Percentiles rank a stretch among this genome's conserved stretches.
Evolutionary conservation across 2,329 filamentous ascomycete species (phyloP).

Genomic region (Venturia nashicola): DNA sequence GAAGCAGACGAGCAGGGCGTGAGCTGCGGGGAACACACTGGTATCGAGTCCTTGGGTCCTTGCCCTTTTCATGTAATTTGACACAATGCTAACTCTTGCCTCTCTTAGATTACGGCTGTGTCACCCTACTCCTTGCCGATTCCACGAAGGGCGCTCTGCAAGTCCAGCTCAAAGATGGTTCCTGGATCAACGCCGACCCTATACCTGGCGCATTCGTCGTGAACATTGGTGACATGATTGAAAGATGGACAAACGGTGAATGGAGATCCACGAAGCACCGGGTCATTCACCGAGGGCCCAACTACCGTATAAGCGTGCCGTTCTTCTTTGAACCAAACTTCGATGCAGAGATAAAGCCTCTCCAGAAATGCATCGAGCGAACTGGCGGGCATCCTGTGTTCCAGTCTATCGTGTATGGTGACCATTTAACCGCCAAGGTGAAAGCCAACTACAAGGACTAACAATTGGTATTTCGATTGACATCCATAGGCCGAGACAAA

Average conservation of each 20-base stretch:
- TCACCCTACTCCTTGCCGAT: conserved; percentile 34
- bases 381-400: conserved; percentile 21
- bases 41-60: neutral
- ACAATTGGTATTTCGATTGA: neutral
- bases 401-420: conserved; percentile 26
- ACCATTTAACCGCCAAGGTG: conserved; percentile 31
- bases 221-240: conserved; percentile 38
- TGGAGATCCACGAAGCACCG: conserved; percentile 33
- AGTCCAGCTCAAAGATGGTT: conserved; percentile 27
- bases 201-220: conserved; percentile 33
- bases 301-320: conserved; percentile 31
- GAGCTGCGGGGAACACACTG: conserved; percentile 26
- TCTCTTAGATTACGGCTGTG: conserved; percentile 32
- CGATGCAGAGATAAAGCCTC: conserved; percentile 25
- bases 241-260: conserved; percentile 32
- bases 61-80: neutral
- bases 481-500: neutral
- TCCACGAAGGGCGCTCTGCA: conserved; percentile 31
- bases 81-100: neutral
- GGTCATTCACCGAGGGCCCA: conserved; percentile 29
- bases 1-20: conserved; percentile 14
- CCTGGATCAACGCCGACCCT: conserved; percentile 34
- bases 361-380: conserved; percentile 24
- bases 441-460: conserved; percentile 27
- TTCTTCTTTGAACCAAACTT: conserved; percentile 39